Base-by-base conservation (phyloP, 2,329 filamentous ascomycete genomes). In the Cytospora chrysosperma region DNA sequence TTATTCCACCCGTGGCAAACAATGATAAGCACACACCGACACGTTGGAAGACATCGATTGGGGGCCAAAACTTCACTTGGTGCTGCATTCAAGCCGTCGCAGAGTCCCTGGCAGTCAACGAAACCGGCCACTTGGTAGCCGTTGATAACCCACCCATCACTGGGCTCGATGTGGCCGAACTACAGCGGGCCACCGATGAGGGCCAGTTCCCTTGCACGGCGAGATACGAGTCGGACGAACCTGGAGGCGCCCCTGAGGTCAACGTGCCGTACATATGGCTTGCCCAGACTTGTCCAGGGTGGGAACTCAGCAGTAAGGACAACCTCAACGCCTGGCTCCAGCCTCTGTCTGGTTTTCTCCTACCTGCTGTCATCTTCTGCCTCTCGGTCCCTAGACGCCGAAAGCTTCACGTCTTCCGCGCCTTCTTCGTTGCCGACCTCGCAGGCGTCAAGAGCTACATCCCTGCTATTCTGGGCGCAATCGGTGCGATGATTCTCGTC, bases 321-420 rank as follows among this genome's bases (percentile, higher is more conserved):
- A 67, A 68, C 40, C 53, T 71, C 47, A 69, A 70, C 47, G 65
- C 67, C 27, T 69, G 70, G 70, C 65, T 72, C 10, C 69, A 69
- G 49, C 68, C 71, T 4, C 65, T 72, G 8, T 69, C 69, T 7
- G 65, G 68, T 15, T 72, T 73, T 40, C 62, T 73, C n/a, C 49
- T 72, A 8, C 71, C 71, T 2, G 70, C 70, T 34, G 63, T 71
- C 34, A 65, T 71, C 50, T 73, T 73, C 59, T 73, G 71, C 53
- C 62, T 72, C 17, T 69, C 69, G 7, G 64, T 73, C 6, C 70
- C 71, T 3, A 67, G 71, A 12, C 68, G 70, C 32, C 66, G 70
- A 34, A 71, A 69, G 54, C 55, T 72, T 3, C 65, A 69, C 9
- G 62, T 70, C 5, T 65, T 65, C 4, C 62, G 56, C 4, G 21